Base-by-base conservation (phyloP, 1,284 basidiomycete species). In the Ustilago xerochloae region DNA sequence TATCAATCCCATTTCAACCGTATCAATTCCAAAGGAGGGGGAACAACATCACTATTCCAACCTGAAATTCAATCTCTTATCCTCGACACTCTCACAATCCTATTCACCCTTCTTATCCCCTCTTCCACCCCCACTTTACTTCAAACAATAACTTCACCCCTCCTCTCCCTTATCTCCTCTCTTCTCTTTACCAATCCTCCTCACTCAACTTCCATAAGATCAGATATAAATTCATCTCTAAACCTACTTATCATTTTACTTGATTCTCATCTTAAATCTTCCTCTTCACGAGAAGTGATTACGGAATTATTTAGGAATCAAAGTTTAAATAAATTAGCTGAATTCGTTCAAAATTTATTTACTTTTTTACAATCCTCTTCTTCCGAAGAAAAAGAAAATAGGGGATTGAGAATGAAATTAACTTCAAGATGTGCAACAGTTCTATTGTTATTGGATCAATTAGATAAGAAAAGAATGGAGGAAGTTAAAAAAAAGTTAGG, bases 31-130 rank as follows among this genome's bases (percentile, higher is more conserved):
- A n/a, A n/a, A n/a, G 87, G 41, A 88, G 90, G 74, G 15, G 68
- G 69, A 4, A 43, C 53, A 8, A 92, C 91, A 0, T 88, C 94
- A 62, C 88, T 97, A 45, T 87, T 97, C 20, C 91, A 89, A 56
- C 89, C 93, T 0, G 81, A 92, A 59, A 88, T 92, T 1, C 87
- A 97, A 16, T 87, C 90, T 22, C 90, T 91, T 59, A 89, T 93
- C 58, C 85, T 97, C 54, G 87, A 89, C 53, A 91, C 93, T 0
- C 85, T 96, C 9, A 88, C 90, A 0, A 88, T 97, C 1, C 41
- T 43, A 8, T 43, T 24, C 41, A 15, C 26, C 41, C 41, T 43
- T 3, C 22, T 43, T 5, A 43, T 1, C 41, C 38, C 38, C 15
- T 20, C 38, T 39, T 6, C 38, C 41, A 20, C 26, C 20, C n/a